Evolutionary conservation across 2,329 filamentous ascomycete species (phyloP), one percentile per base, ranked within the genome.

Genomic region (Camillea tinctor): DNA sequence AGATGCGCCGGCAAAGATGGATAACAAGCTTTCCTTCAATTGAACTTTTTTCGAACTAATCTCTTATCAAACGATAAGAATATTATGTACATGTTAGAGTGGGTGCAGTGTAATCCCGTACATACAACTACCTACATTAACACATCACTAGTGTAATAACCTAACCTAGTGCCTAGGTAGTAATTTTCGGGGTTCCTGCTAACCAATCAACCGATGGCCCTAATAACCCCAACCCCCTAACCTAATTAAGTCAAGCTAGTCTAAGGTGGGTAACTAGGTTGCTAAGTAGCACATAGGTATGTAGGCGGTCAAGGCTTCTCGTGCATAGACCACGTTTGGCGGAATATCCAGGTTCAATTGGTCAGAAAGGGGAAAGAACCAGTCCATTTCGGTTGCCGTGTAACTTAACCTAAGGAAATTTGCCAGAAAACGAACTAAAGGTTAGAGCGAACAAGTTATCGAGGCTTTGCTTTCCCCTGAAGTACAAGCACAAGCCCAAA

Each of bases 321-420:
- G 3, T 21, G 50, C 50, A 23, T 21, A 13, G 30, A 30, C 24
- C 51, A 66, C 60, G 60, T 57, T 60, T 56, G 58, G 61, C 26
- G 26, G 62, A 62, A 61, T 58, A 58, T 57, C 60, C 58, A 64
- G 58, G 59, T 52, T 49, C 54, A 48, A 53, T 44, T 54, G 50
- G 56, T 22, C 49, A 36, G 57, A 57, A 57, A 57, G 56, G 56
- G 56, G 52, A 4, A 15, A 7, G 50, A 19, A 11, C 64, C 56
- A 55, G 58, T 64, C 60, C 59, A 58, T 60, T 61, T 64, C 53
- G 63, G 66, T 64, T 71, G 69, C 64, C 63, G 61, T 66, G 67
- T 65, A 61, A 11, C 26, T n/a, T 30, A 30, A 30, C 26, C 52
- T 64, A 68, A 68, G 72, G 73, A 76, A 76, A 75, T 76, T 76